Percentiles rank a stretch among this genome's conserved stretches.
Conservation (phyloP, 495 filamentous ascomycete genomes). For the Podospora comata region DNA sequence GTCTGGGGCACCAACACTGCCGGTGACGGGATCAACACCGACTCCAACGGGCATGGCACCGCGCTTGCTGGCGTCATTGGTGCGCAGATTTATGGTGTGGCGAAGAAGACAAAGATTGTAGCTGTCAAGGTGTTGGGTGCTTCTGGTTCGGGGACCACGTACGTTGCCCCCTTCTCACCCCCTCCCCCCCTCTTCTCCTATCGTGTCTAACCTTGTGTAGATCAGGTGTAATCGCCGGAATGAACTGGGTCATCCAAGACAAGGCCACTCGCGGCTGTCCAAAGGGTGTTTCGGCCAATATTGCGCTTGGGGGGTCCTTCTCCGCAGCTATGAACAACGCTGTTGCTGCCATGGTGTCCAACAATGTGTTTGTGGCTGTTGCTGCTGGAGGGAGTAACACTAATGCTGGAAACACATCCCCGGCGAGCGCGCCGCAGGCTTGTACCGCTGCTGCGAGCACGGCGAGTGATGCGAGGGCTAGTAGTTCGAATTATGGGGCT, state of each 20-base stretch:
- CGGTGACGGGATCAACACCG: constrained; percentile 24
- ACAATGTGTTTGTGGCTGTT: constrained; percentile 47
- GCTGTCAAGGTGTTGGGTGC: constrained; percentile 62
- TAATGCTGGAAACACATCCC: constrained; percentile 43
- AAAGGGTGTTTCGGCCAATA: constrained; percentile 46
- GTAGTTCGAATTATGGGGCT: constrained; percentile 56
- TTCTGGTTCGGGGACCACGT: constrained; percentile 36
- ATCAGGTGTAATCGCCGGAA: constrained; percentile 52
- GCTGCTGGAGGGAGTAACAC: constrained; percentile 41
- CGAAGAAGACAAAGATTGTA: constrained; percentile 58
- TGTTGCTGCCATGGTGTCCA: constrained; percentile 40
- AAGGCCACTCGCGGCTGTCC: constrained; percentile 32
- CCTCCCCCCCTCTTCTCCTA: background rate
- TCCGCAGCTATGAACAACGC: constrained; percentile 48
- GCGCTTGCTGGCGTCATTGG: constrained; percentile 61
- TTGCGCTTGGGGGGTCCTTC: constrained; percentile 47
- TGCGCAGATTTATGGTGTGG: constrained; percentile 55
- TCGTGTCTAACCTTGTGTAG: constrained; percentile 23
- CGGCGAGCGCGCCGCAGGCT: constrained; percentile 49
- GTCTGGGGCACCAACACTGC: constrained; percentile 33
- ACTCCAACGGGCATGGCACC: constrained; percentile 50
- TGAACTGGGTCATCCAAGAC: constrained; percentile 50
- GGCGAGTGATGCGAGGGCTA: constrained; percentile 42
- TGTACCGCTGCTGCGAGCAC: constrained; percentile 57
- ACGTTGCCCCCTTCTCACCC: background rate